Percentiles rank a stretch among this genome's conserved stretches.
phyloP scores from a whole-genome alignment of 345 rosid genomes.

The Balakata baccata region DNA sequence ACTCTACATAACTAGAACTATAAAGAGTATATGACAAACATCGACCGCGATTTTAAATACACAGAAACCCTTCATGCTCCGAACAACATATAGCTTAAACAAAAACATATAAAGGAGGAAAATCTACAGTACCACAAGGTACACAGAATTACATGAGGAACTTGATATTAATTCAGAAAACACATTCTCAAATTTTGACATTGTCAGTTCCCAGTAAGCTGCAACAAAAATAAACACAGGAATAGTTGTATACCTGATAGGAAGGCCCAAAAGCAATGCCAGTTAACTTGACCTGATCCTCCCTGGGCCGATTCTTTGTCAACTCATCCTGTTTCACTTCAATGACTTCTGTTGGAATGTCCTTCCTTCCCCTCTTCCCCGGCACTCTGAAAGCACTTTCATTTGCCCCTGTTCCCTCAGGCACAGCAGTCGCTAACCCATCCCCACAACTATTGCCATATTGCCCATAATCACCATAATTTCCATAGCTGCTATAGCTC shows the following conservation, averaged over 20 bases:
- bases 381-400: conserved; percentile 37
- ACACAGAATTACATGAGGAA: neutral
- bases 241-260: conserved; percentile 53
- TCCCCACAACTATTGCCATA: conserved; percentile 39
- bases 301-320: conserved; percentile 88
- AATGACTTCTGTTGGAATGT: conserved; percentile 59
- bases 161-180: neutral
- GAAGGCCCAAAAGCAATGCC: conserved; percentile 96
- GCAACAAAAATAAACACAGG: neutral
- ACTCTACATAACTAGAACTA: neutral
- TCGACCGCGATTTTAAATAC: neutral
- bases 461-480: conserved; percentile 23
- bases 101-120: neutral
- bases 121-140: no score
- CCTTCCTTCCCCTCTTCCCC: conserved; percentile 77
- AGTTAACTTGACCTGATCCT: conserved; percentile 77
- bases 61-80: neutral
- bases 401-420: conserved; percentile 28
- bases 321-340: conserved; percentile 97
- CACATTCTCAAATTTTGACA: neutral
- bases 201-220: neutral
- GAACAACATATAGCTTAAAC: neutral
- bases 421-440: conserved; percentile 28
- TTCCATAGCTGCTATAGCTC: conserved; percentile 37
- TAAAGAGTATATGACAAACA: neutral